A percentile compares a stretch with the other conserved stretches of the same genome.
Evolutionary conservation across 176 grass and related monocot species (phyloP).

Genomic region (Ananas comosus): DNA sequence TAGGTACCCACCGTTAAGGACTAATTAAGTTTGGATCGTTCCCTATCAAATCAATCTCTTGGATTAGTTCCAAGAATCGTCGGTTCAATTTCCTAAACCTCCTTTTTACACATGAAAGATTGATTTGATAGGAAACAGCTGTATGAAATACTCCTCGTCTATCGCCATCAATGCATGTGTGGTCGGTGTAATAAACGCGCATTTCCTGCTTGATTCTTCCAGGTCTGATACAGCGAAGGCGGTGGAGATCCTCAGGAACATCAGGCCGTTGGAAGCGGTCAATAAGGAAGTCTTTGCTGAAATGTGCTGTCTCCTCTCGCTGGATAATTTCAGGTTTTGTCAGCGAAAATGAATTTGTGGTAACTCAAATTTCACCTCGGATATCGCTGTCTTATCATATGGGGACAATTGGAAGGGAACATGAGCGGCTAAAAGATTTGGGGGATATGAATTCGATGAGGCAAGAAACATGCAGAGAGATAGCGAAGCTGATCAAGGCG

Average conservation of each 20-base stretch:
- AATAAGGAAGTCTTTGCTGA: constrained; percentile 5
- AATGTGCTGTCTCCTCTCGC: constrained; percentile 14
- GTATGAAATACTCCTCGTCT: too few relatives aligned
- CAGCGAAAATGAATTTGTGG: constrained; percentile 15
- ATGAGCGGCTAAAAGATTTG: constrained; percentile 11
- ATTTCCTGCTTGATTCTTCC: too few relatives aligned
- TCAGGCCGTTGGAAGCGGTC: constrained; percentile 15
- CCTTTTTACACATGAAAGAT: too few relatives aligned
- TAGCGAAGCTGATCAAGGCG: constrained; percentile 12
- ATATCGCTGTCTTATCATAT: neutral
- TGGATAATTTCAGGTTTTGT: constrained; percentile 29
- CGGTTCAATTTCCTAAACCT: too few relatives aligned
- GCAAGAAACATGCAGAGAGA: constrained; percentile 9
- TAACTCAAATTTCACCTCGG: neutral
- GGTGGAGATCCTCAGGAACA: constrained; percentile 18
- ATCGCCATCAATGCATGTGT: too few relatives aligned
- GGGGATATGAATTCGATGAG: constrained; percentile 19
- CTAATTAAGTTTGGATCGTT: too few relatives aligned
- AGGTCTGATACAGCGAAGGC: constrained; percentile 23
- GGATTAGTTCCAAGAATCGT: too few relatives aligned
- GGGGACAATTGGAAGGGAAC: constrained; percentile 2
- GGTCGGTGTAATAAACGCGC: too few relatives aligned
- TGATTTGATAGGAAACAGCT: too few relatives aligned
- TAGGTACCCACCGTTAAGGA: neutral
- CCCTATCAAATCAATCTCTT: too few relatives aligned